Evolutionary conservation across 2,329 filamentous ascomycete genomes (phyloP), one percentile per base, ranked within the genome.

Genomic region (Dothideomycetes sp.): DNA sequence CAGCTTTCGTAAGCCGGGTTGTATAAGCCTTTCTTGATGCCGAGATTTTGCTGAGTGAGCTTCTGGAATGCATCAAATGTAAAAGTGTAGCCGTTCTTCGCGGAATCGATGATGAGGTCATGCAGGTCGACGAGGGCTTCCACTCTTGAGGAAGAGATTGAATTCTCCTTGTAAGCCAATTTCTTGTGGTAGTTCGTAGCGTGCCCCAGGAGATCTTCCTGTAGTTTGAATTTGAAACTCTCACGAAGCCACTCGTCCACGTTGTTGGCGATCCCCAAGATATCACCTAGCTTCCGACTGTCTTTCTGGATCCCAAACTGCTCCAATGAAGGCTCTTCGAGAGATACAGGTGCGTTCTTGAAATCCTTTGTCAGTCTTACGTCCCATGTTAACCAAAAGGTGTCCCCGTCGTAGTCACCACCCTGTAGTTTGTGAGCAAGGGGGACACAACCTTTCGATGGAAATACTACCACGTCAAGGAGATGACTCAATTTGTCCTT

Each of bases 371-470:
- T 80, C 3, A 91, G 69, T 0, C 63, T 59, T 0, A 67, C 63
- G 19, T 88, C 82, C 80, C 81, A 89, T 51, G 80, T 85, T 0
- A 85, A 62, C 82, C 82, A 88, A 4, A 82, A 70, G 10, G 65
- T 71, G 47, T 91, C 84, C 0, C 84, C 84, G 49, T 89, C 84
- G 47, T 87, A 89, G 52, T 89, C 84, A 0, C 84, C 84, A 0
- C 84, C 84, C 1, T 82, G 84, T 0, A 89, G 64, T 51, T 80
- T 78, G 7, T 76, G 73, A 0, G 83, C 84, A 0, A 87, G 67
- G 0, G 83, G 74, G 1, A 61, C 63, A 18, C 69, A 54, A 0
- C 82, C 82, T 45, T 71, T 73, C 0, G 66, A 68, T 0, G 84
- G 69, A 49, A 96, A 95, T 0, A 95, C 71, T 11, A 91, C 69